A percentile compares a stretch with the other conserved stretches of the same genome.
phyloP scores from a whole-genome alignment of 2,329 filamentous ascomycete species.

The Sporothrix brunneoviolacea region DNA sequence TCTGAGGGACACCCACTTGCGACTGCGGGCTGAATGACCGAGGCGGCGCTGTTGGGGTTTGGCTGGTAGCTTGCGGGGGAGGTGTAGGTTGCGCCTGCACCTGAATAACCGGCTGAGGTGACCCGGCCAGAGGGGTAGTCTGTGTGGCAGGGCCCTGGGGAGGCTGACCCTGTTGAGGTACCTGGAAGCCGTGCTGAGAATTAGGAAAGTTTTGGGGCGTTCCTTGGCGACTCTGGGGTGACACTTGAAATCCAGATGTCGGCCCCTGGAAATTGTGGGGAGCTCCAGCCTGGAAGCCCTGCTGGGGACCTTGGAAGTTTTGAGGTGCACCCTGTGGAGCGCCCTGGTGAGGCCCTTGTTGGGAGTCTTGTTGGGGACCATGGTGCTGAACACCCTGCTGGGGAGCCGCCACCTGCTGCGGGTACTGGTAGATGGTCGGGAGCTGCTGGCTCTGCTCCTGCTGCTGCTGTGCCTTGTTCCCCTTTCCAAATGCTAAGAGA shows the following conservation, averaged over 20 bases:
- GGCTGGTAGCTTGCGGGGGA: no score
- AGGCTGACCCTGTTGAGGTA: background rate
- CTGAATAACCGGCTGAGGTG: background rate
- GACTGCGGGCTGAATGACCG: no score
- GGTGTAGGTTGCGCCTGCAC: no score
- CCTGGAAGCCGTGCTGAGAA: constrained; percentile 2
- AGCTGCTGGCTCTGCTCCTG: background rate
- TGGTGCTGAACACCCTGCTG: background rate
- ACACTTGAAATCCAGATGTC: constrained; percentile 5
- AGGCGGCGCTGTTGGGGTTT: background rate
- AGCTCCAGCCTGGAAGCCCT: background rate
- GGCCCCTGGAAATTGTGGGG: background rate
- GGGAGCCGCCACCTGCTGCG: background rate
- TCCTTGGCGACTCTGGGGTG: constrained; percentile 10
- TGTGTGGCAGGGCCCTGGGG: background rate
- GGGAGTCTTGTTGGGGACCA: background rate
- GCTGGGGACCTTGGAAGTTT: background rate
- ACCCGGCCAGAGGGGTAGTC: background rate
- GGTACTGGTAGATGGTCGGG: constrained; percentile 4
- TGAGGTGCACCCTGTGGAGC: background rate
- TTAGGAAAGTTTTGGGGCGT: constrained; percentile 9
- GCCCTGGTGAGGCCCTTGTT: background rate
- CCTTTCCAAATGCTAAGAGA: constrained; percentile 12
- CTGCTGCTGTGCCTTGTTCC: constrained; percentile 8
- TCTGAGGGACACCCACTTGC: no score